phyloP scores from a whole-genome alignment of 2,329 filamentous ascomycete species.

The Pseudonectria buxi region DNA sequence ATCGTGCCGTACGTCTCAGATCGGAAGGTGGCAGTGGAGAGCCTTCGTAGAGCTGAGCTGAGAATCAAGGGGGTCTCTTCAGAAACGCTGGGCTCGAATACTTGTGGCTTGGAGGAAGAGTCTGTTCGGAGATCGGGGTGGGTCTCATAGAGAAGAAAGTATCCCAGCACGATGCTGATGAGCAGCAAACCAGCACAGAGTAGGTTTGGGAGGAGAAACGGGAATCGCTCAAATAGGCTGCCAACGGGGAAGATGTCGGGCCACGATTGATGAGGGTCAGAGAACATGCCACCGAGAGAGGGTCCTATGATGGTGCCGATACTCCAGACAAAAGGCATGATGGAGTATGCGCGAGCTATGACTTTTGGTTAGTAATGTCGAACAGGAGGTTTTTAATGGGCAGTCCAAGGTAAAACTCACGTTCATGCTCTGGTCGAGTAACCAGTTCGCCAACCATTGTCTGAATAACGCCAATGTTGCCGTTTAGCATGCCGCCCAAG shows the following conservation, averaged over 20 bases:
- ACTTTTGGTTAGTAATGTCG: slow-evolving; percentile 2
- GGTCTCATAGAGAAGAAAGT: slow-evolving; percentile 77
- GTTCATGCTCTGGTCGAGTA: slow-evolving; percentile 76
- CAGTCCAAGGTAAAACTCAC: slow-evolving; percentile 44
- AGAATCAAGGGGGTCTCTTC: slow-evolving; percentile 70
- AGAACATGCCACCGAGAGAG: slow-evolving; percentile 80
- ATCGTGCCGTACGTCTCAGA: slow-evolving; percentile 78
- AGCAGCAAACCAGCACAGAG: slow-evolving; percentile 72
- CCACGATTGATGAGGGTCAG: slow-evolving; percentile 68
- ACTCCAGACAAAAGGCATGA: slow-evolving; percentile 94
- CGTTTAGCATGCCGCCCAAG: slow-evolving; percentile 77
- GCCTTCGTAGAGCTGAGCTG: slow-evolving; percentile 66
- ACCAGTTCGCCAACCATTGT: slow-evolving; percentile 91
- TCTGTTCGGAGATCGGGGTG: slow-evolving; percentile 71
- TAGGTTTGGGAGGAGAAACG: slow-evolving; percentile 84
- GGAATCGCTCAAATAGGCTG: slow-evolving; percentile 69
- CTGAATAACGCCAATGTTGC: slow-evolving; percentile 85
- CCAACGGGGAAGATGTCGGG: slow-evolving; percentile 61
- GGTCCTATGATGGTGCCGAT: slow-evolving; percentile 86
- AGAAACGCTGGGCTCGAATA: slow-evolving; percentile 43
- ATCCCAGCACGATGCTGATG: slow-evolving; percentile 73
- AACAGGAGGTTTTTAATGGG: neutral
- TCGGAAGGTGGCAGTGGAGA: slow-evolving; percentile 65
- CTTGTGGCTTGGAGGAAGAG: slow-evolving; percentile 29
- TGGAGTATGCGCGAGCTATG: slow-evolving; percentile 71